Percentiles rank a stretch among this genome's conserved stretches.
phyloP scores from a whole-genome alignment of 257 asterid genomes.

The Oldenlandia corymbosa region DNA sequence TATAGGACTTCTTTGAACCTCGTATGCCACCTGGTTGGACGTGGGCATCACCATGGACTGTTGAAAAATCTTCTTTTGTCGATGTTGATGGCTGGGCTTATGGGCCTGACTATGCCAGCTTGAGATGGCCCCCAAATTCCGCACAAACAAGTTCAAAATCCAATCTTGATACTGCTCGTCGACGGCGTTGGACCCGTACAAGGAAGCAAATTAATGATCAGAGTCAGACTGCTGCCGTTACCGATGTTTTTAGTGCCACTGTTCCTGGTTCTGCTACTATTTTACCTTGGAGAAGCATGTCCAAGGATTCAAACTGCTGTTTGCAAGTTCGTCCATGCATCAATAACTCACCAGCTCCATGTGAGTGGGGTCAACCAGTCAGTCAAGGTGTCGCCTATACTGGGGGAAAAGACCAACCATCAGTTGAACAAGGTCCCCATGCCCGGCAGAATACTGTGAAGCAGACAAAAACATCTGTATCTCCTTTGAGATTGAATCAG shows the following conservation, averaged over 20 bases:
- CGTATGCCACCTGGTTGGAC: slow-evolving; percentile 62
- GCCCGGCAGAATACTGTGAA: slow-evolving; percentile 66
- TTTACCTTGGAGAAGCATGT: slow-evolving; percentile 87
- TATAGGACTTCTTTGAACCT: slow-evolving; percentile 57
- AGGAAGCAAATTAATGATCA: slow-evolving; percentile 43
- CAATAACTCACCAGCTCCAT: slow-evolving; percentile 50
- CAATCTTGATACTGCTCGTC: slow-evolving; percentile 46
- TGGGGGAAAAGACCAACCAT: slow-evolving; percentile 63
- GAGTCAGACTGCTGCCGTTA: slow-evolving; percentile 24
- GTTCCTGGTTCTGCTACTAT: slow-evolving; percentile 53
- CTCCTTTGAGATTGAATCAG: slow-evolving; percentile 71
- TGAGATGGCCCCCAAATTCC: slow-evolving; percentile 63
- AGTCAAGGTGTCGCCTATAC: slow-evolving; percentile 29
- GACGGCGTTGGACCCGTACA: slow-evolving; percentile 60
- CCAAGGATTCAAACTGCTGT: slow-evolving; percentile 57
- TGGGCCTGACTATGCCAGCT: slow-evolving; percentile 52
- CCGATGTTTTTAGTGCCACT: slow-evolving; percentile 37
- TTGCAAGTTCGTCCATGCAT: slow-evolving; percentile 76
- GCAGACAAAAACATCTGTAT: slow-evolving; percentile 40
- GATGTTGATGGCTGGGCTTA: slow-evolving; percentile 65
- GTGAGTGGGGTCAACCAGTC: slow-evolving; percentile 84
- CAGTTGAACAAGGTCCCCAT: slow-evolving; percentile 55
- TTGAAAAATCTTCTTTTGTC: slow-evolving; percentile 60
- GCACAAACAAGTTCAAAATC: slow-evolving; percentile 48
- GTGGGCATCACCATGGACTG: slow-evolving; percentile 60